Conservation (phyloP, 495 filamentous ascomycete genomes). For the Aspergillus affinis region DNA sequence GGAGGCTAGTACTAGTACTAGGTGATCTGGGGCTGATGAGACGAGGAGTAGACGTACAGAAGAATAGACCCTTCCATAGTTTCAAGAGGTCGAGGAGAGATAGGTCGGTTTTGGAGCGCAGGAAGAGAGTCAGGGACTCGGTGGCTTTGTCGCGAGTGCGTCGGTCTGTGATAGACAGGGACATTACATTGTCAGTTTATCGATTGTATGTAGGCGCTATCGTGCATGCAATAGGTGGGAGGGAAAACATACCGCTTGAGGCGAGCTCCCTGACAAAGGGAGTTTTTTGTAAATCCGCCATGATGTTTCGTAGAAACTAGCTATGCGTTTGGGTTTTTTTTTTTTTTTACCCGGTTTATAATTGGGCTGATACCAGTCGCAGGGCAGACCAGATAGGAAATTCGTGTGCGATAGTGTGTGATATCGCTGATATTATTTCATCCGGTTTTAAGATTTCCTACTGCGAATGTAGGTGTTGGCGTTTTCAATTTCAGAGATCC, state of each 20-base stretch:
- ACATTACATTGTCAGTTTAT: background rate
- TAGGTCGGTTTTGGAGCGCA: constrained; percentile 65
- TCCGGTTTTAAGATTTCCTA: background rate
- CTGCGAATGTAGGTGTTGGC: background rate
- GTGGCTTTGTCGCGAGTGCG: constrained; percentile 80
- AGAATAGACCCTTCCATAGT: constrained; percentile 96
- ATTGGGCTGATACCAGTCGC: background rate
- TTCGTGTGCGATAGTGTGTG: background rate
- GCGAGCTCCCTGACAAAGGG: constrained; percentile 75
- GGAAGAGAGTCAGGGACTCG: constrained; percentile 73
- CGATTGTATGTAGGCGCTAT: background rate
- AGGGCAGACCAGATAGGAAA: background rate
- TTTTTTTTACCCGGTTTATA: background rate
- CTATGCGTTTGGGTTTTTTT: background rate
- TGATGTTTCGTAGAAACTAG: constrained; percentile 21
- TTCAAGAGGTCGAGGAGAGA: constrained; percentile 78
- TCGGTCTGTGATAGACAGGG: constrained; percentile 55
- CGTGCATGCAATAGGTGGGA: background rate
- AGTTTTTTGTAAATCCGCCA: constrained; percentile 57
- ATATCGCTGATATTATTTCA: background rate
- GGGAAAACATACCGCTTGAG: constrained; percentile 61
- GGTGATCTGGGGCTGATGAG: background rate
- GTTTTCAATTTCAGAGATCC: background rate
- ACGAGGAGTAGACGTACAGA: constrained; percentile 53
- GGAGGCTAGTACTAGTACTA: no score